These are phyloP conservation scores for Ascosphaera aggregata DNA, from an alignment of 2,329 filamentous ascomycete genomes.

Conservation along the genomic window DNA sequence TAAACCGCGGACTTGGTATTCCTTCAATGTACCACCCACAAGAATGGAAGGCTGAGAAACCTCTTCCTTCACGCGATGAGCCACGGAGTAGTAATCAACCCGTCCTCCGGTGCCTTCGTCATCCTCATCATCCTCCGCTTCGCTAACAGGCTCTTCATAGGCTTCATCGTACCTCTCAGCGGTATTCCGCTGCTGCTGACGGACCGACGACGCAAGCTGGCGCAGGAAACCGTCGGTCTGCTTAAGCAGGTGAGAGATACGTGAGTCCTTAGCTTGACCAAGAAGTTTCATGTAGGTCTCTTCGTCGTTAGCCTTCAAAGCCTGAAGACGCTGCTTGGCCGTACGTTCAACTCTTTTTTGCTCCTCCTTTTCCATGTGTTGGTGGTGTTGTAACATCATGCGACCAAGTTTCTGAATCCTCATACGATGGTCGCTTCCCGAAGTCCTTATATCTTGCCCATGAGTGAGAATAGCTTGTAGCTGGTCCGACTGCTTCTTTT, in stretches of 20 bases:
- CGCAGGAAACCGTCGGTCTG: constrained; percentile 96
- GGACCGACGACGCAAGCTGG: constrained; percentile 84
- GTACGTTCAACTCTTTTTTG: constrained; percentile 96
- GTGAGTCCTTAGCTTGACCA: constrained; percentile 95
- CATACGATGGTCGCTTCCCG: constrained; percentile 40
- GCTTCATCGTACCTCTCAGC: constrained; percentile 46
- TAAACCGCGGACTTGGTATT: constrained; percentile 87
- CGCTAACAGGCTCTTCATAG: constrained; percentile 35
- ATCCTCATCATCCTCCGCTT: constrained; percentile 46
- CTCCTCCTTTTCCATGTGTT: constrained; percentile 96
- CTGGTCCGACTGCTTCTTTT: constrained; percentile 91
- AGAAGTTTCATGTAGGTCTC: constrained; percentile 96
- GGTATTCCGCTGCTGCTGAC: constrained; percentile 70
- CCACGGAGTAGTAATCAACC: constrained; percentile 97
- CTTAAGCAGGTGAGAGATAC: constrained; percentile 89
- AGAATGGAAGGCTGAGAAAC: constrained; percentile 70
- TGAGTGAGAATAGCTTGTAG: constrained; percentile 69
- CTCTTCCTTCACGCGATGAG: constrained; percentile 86
- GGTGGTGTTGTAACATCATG: constrained; percentile 72
- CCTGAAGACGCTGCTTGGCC: constrained; percentile 97
- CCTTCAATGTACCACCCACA: constrained; percentile 84
- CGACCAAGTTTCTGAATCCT: constrained; percentile 73
- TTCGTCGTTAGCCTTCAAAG: constrained; percentile 96
- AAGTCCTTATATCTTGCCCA: constrained; percentile 49
- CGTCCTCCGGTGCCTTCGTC: constrained; percentile 45